A percentile compares a stretch with the other conserved stretches of the same genome.
Conservation (phyloP, 108 stramenopile genomes). For the Nitzschia sp. region DNA sequence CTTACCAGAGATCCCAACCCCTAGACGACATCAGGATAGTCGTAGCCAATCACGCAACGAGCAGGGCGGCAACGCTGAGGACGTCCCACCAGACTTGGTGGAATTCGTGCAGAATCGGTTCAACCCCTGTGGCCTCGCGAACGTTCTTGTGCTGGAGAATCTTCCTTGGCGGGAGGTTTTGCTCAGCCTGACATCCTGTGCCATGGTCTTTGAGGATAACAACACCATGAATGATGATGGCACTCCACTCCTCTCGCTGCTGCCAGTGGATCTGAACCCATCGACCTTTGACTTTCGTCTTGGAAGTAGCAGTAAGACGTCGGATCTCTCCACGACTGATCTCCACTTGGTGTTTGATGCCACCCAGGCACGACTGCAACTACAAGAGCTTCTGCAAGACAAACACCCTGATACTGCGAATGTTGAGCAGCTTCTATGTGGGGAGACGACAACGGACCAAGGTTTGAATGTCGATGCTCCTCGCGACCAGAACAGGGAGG, state of each 20-base stretch:
- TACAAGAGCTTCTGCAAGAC: not conserved
- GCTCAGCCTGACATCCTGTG: constrained; percentile 34
- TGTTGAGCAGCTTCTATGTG: not conserved
- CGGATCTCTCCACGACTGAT: not conserved
- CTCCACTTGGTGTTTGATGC: not conserved
- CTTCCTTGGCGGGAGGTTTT: constrained; percentile 14
- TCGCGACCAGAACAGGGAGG: not conserved
- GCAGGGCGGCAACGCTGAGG: not conserved
- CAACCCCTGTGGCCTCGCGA: constrained; percentile 29
- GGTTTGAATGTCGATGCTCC: not conserved
- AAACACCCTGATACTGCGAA: not conserved
- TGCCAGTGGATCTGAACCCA: constrained; percentile 17
- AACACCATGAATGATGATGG: not conserved
- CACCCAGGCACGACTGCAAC: not conserved
- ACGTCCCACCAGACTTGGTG: not conserved
- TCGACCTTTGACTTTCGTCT: constrained; percentile 24
- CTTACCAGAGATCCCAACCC: constrained; percentile 21
- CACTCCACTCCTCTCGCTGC: not conserved
- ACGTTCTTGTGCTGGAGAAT: constrained; percentile 22
- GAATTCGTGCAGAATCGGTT: constrained; percentile 1
- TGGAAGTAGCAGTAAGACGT: not conserved
- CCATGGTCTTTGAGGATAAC: not conserved
- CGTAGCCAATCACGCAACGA: not conserved
- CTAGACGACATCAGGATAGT: no score
- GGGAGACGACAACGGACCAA: not conserved